phyloP scores from a whole-genome alignment of 345 rosid genomes.

The Microcos paniculata region DNA sequence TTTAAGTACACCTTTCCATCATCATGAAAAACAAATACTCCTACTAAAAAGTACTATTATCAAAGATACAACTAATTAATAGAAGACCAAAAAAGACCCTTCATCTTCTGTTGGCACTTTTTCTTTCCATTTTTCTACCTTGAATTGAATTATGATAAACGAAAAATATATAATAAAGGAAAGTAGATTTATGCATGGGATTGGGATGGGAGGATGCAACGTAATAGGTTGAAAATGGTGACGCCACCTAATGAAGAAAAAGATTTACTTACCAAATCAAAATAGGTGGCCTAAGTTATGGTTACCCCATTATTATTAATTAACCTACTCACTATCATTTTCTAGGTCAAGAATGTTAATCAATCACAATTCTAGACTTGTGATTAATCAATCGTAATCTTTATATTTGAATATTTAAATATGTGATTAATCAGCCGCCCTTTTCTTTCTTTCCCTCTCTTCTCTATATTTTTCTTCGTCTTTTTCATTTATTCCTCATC shows the following conservation, averaged over 20 bases:
- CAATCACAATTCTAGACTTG: too few relatives aligned
- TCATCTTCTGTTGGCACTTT: too few relatives aligned
- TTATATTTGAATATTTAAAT: neutral
- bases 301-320: neutral
- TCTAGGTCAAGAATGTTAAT: neutral
- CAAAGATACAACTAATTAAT: neutral
- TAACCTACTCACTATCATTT: neutral
- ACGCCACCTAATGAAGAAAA: neutral
- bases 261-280: neutral
- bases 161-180: neutral
- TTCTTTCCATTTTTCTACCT: too few relatives aligned
- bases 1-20: neutral
- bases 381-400: neutral
- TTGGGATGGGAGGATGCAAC: neutral
- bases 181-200: neutral
- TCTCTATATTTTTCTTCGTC: too few relatives aligned
- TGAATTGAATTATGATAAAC: too few relatives aligned
- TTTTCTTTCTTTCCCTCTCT: too few relatives aligned
- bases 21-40: neutral
- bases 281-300: neutral
- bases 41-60: neutral
- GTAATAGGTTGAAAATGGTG: neutral
- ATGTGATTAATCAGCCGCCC: too few relatives aligned
- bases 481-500: too few relatives aligned
- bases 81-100: too few relatives aligned